Base-by-base conservation (phyloP, 306 rosid genomes). In the Albizia julibrissin region DNA sequence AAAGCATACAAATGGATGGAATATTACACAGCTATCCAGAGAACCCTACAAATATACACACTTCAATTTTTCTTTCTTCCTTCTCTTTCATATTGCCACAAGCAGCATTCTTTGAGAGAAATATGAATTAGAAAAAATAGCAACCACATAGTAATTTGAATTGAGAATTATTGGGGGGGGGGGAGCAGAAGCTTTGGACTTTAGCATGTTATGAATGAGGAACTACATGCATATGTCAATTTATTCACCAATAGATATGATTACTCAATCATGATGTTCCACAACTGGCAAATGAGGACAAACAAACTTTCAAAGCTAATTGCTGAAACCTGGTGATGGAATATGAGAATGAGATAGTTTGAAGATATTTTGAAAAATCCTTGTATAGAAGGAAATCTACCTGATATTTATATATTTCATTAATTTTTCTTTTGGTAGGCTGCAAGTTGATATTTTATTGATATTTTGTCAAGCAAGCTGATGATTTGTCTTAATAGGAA, bases 1-100 rank as follows among this genome's bases (percentile, higher is more conserved):
- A 79, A 71, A 81, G 68, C n/a, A 85, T 39, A 52, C 43, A 43
- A 58, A 76, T 70, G 72, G 33, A 77, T 70, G 46, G 26, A 71
- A 56, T 43, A 37, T 72, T 47, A 72, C 74, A 66, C 50, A 18
- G 43, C 47, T 71, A 4, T 49, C 67, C 1, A 22, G 19, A 75
- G 71, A 62, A 58, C 34, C 62, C 72, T 59, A 56, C 75, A 79
- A 78, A 82, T 76, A 61, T 66, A 49, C 43, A 52, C 8, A 69
- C 44, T 62, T 72, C 49, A 69, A 24, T 33, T 27, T 42, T 62
- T 11, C 67, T 24, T 62, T 40, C 37, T 65, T 26, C 43, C 19
- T 79, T 19, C 70, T 58, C 44, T 43, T 69, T 76, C 39, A 74
- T 27, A 80, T 69, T 68, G 46, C 42, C 47, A 79, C 54, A 68